Conservation (phyloP, 2,329 filamentous ascomycete genomes). For the Calonectria naviculata region DNA sequence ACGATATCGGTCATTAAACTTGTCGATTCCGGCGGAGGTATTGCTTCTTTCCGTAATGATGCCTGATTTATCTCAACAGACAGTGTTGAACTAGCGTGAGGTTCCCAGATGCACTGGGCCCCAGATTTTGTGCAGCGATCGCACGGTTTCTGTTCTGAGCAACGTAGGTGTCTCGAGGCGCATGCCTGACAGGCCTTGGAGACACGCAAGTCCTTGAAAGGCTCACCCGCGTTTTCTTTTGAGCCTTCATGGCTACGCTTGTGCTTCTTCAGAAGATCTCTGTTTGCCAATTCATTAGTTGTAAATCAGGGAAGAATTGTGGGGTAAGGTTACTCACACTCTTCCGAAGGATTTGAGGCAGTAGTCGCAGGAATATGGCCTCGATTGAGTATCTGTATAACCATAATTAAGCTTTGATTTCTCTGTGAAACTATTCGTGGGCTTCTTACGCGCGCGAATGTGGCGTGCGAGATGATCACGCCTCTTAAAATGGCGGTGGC, state of each 20-base stretch:
- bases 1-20: not conserved
- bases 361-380: constrained; percentile 43
- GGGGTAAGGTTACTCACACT: constrained; percentile 42
- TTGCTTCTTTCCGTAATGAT: not conserved
- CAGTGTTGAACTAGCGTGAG: too few relatives aligned
- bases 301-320: fast-evolving
- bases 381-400: constrained; percentile 43
- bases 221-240: not conserved
- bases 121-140: constrained; percentile 39
- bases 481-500: constrained; percentile 42
- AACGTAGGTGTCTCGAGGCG: constrained; percentile 44
- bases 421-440: not conserved
- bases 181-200: constrained; percentile 42
- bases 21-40: not conserved
- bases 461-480: constrained; percentile 47
- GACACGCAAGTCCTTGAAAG: constrained; percentile 16
- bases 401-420: not conserved
- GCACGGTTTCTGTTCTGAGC: constrained; percentile 45
- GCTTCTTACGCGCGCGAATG: constrained; percentile 44
- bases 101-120: constrained; percentile 38
- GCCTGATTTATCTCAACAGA: not conserved
- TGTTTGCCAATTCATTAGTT: constrained; percentile 9
- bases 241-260: constrained; percentile 32
- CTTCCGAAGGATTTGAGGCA: constrained; percentile 45
- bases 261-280: constrained; percentile 42